Percentiles rank a stretch among this genome's conserved stretches.
Conservation (phyloP, 495 filamentous ascomycete genomes). For the Aspergillus sclerotioniger region DNA sequence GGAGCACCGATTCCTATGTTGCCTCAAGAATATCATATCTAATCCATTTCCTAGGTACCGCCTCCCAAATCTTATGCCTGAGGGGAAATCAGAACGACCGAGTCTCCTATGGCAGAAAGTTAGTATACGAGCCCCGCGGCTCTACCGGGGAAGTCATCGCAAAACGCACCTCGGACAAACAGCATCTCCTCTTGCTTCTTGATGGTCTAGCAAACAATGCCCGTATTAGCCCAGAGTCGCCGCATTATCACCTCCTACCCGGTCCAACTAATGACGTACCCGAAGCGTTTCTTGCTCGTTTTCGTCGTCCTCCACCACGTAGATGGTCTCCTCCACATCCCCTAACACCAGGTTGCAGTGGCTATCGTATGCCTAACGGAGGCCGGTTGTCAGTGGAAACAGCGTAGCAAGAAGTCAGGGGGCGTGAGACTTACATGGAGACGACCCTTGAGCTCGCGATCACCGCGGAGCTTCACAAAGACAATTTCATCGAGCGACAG, state of each 20-base stretch:
- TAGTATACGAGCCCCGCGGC: neutral
- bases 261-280: slow-evolving; percentile 42
- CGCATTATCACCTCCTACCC: neutral
- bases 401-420: neutral
- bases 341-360: slow-evolving; percentile 98
- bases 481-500: slow-evolving; percentile 93
- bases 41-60: slow-evolving; percentile 11
- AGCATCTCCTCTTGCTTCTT: slow-evolving; percentile 98
- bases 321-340: slow-evolving; percentile 96
- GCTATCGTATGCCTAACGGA: slow-evolving; percentile 84
- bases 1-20: neutral
- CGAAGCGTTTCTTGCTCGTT: slow-evolving; percentile 73
- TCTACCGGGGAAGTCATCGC: neutral
- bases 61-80: slow-evolving; percentile 45
- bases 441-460: slow-evolving; percentile 91
- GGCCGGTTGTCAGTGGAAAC: slow-evolving; percentile 8
- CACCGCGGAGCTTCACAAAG: slow-evolving; percentile 93
- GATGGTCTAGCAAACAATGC: slow-evolving; percentile 61
- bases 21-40: slow-evolving; percentile 8
- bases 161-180: slow-evolving; percentile 85
- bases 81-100: slow-evolving; percentile 92
- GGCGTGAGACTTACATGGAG: slow-evolving; percentile 67
- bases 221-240: slow-evolving; percentile 12
- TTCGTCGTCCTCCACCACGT: slow-evolving; percentile 78
- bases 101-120: slow-evolving; percentile 65